A percentile compares a stretch with the other conserved stretches of the same genome.
Conservation (phyloP, 352 stramenopile genomes). For the Elongisporangium undulatum region DNA sequence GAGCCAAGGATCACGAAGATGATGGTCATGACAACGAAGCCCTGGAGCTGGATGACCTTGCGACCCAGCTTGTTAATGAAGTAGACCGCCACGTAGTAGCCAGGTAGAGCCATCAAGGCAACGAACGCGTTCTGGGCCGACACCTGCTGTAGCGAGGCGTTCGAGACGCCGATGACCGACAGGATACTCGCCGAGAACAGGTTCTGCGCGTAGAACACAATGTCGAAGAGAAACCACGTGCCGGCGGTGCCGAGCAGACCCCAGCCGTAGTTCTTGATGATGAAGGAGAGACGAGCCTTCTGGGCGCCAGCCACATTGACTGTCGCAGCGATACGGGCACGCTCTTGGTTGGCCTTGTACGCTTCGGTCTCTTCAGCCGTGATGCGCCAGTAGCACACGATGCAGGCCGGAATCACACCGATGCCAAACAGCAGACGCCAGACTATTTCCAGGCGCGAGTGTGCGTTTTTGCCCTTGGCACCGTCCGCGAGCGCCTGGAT, state of each 20-base stretch:
- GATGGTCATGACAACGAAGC: slow-evolving; percentile 38
- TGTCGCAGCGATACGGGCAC: neutral
- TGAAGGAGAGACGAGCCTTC: slow-evolving; percentile 22
- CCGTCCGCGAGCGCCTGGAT: slow-evolving; percentile 23
- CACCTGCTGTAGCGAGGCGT: slow-evolving; percentile 27
- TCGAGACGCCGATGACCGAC: slow-evolving; percentile 26
- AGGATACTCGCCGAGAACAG: slow-evolving; percentile 47
- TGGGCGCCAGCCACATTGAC: neutral
- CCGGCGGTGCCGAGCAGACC: slow-evolving; percentile 33
- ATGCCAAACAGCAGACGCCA: slow-evolving; percentile 52
- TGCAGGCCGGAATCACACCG: slow-evolving; percentile 29
- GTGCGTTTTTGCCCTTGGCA: slow-evolving; percentile 17
- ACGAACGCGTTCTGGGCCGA: slow-evolving; percentile 38
- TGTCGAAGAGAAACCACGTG: slow-evolving; percentile 68
- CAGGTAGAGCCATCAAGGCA: slow-evolving; percentile 35
- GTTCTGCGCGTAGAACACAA: slow-evolving; percentile 61
- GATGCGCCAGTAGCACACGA: slow-evolving; percentile 58
- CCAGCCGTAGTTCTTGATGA: slow-evolving; percentile 27
- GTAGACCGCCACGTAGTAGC: slow-evolving; percentile 59
- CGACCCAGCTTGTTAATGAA: slow-evolving; percentile 52
- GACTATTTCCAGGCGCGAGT: slow-evolving; percentile 34
- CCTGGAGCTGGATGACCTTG: slow-evolving; percentile 49
- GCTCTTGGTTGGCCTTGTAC: slow-evolving; percentile 25
- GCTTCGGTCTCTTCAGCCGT: slow-evolving; percentile 45
- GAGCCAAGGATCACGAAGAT: slow-evolving; percentile 30